A percentile compares a stretch with the other conserved stretches of the same genome.
Conservation (phyloP, 2,329 filamentous ascomycete genomes). For the Claviceps monticola region DNA sequence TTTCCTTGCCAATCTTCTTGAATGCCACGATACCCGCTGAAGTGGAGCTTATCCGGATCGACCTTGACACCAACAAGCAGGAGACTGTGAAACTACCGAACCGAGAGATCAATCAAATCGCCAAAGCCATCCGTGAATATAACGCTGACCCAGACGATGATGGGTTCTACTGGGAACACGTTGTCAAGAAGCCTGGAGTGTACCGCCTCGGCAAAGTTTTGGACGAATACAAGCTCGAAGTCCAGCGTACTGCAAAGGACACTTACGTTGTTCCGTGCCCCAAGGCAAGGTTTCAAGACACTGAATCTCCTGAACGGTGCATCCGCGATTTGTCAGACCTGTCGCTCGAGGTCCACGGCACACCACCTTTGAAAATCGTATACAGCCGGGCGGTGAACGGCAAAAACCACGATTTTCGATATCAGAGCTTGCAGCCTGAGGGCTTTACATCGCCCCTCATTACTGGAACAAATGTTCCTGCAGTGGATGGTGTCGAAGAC, state of each 20-base stretch:
- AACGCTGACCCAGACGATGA: conserved; percentile 45
- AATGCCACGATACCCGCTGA: conserved; percentile 84
- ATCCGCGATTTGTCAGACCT: conserved; percentile 79
- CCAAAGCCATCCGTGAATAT: conserved; percentile 53
- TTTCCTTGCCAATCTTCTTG: conserved; percentile 71
- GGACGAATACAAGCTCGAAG: conserved; percentile 88
- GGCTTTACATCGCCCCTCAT: conserved; percentile 66
- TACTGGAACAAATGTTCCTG: conserved; percentile 44
- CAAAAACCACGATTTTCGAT: conserved; percentile 71
- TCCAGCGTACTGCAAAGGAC: conserved; percentile 61
- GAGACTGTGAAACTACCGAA: conserved; percentile 65
- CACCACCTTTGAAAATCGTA: conserved; percentile 79
- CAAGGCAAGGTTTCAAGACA: conserved; percentile 55
- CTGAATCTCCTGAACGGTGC: conserved; percentile 55
- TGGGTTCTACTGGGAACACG: conserved; percentile 56
- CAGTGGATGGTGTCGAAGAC: conserved; percentile 50
- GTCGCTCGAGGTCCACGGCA: conserved; percentile 70
- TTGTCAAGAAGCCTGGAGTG: conserved; percentile 72
- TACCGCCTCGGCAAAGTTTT: conserved; percentile 77
- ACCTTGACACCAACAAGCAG: conserved; percentile 66
- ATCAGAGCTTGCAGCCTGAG: conserved; percentile 87
- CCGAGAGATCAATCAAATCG: conserved; percentile 61
- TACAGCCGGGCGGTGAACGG: conserved; percentile 83
- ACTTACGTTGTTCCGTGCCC: conserved; percentile 81
- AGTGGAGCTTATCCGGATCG: conserved; percentile 78